Base-by-base conservation (phyloP, 1,284 basidiomycete genomes). In the Sporisorium sorghi region DNA sequence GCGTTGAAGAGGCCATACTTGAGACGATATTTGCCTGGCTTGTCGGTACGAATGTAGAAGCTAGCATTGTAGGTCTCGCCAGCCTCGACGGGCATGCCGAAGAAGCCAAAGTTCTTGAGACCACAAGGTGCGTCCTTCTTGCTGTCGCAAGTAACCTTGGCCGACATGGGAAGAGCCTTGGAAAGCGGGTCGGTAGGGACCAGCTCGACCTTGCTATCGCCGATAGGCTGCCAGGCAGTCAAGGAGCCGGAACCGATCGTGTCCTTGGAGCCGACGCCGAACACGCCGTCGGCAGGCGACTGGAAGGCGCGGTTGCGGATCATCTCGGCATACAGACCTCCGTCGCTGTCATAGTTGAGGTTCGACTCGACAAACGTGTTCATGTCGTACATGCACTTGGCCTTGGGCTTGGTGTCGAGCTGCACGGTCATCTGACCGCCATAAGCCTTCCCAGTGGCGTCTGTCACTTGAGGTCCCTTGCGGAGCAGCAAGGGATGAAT, bases 291-390 rank as follows among this genome's bases (percentile, higher is more conserved):
- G 21, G 42, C 52, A 14, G 62, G 50, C 3, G 61, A 58, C 43
- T 79, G 77, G 60, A 79, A 77, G 23, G 77, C 77, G 3, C 75
- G 75, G 52, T 77, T 77, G 54, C 64, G 64, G 54, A 80, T 80
- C 59, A 80, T 62, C 53, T 80, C 78, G 21, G 69, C 76, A 24
- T 77, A 75, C 2, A 80, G 56, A 19, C 77, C 77, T n/a, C 78
- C 77, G 28, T 78, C 74, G 19, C 67, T 62, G 26, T 66, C 78
- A n/a, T 66, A 76, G 68, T 77, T 78, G 58, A 78, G 59, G 61
- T 75, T 75, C 15, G 64, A 59, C 51, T 75, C 73, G 30, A 75
- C 57, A n/a, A 75, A 75, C 8, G 68, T 75, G 71, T 73, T 39
- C 71, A 73, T 73, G 51, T 73, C 71, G 61, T 64, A 73, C 53